phyloP scores from a whole-genome alignment of 1,284 basidiomycete genomes.

The Phylloporus sp. region DNA sequence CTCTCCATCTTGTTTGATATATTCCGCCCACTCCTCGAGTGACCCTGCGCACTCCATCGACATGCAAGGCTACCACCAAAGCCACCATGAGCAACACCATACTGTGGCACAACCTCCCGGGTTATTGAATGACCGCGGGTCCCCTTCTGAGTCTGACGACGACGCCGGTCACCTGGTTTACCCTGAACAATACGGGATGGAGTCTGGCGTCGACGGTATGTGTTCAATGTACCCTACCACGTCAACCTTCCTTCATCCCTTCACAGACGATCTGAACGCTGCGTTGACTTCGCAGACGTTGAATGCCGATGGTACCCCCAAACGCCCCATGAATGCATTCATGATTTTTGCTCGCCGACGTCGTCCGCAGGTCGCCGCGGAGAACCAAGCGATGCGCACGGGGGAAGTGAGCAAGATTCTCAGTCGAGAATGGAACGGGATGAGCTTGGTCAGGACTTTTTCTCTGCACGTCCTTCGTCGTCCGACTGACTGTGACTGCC shows the following conservation, averaged over 20 bases:
- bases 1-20: slow-evolving; percentile 15
- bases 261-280: slow-evolving; percentile 51
- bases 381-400: slow-evolving; percentile 83
- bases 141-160: slow-evolving; percentile 55
- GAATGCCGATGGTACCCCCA: slow-evolving; percentile 83
- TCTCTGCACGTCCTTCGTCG: slow-evolving; percentile 10
- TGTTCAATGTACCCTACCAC: slow-evolving; percentile 12
- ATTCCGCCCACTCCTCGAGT: slow-evolving; percentile 4
- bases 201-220: slow-evolving; percentile 49
- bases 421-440: slow-evolving; percentile 78
- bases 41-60: slow-evolving; percentile 13
- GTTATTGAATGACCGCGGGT: slow-evolving; percentile 43
- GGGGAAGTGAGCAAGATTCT: slow-evolving; percentile 85
- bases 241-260: slow-evolving; percentile 18
- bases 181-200: slow-evolving; percentile 44
- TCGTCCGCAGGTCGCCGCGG: slow-evolving; percentile 77
- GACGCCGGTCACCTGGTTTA: slow-evolving; percentile 37
- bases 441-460: slow-evolving; percentile 48
- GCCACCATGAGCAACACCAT: slow-evolving; percentile 18
- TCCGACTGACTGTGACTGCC: slow-evolving; percentile 23
- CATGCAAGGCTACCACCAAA: slow-evolving; percentile 35
- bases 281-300: slow-evolving; percentile 74
- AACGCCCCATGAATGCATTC: slow-evolving; percentile 88
- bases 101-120: slow-evolving; percentile 34
- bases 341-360: slow-evolving; percentile 87